A percentile compares a stretch with the other conserved stretches of the same genome.
These are phyloP conservation scores for Angomonas deanei DNA, from an alignment of 208 protist species.

Conservation along the genomic window DNA sequence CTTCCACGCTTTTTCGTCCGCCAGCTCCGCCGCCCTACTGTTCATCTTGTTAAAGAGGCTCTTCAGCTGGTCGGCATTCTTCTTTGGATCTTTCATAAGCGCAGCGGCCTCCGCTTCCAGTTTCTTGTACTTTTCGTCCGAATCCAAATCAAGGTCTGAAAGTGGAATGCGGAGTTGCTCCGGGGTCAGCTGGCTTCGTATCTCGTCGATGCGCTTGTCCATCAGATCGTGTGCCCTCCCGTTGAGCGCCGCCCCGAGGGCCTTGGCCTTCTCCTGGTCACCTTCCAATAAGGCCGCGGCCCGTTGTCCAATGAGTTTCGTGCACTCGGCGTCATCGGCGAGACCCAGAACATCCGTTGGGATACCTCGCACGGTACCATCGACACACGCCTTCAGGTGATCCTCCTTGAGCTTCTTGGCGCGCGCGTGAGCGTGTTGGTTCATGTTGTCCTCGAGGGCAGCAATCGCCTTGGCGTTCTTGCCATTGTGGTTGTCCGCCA, in stretches of 20 bases:
- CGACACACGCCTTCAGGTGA: slow-evolving; percentile 24
- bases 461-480: slow-evolving; percentile 19
- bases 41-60: slow-evolving; percentile 30
- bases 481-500: slow-evolving; percentile 17
- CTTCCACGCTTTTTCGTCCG: slow-evolving; percentile 29
- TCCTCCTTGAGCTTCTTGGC: slow-evolving; percentile 31
- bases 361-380: slow-evolving; percentile 28
- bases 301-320: slow-evolving; percentile 20
- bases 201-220: slow-evolving; percentile 5
- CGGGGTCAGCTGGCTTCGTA: slow-evolving; percentile 18
- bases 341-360: slow-evolving; percentile 40
- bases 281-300: slow-evolving; percentile 12
- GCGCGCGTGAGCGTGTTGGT: slow-evolving; percentile 29
- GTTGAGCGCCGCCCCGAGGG: slow-evolving; percentile 21
- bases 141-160: slow-evolving; percentile 33
- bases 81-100: slow-evolving; percentile 24
- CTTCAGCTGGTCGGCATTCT: slow-evolving; percentile 16
- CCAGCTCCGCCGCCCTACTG: slow-evolving; percentile 34
- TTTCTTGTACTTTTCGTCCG: slow-evolving; percentile 26
- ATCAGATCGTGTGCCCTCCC: slow-evolving; percentile 25
- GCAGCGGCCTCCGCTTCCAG: slow-evolving; percentile 21
- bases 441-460: slow-evolving; percentile 45
- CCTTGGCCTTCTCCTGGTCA: slow-evolving; percentile 4
- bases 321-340: slow-evolving; percentile 26
- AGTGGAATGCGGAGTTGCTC: slow-evolving; percentile 28